Conservation (phyloP, 352 stramenopile species). For the Globisporangium megalacanthum region DNA sequence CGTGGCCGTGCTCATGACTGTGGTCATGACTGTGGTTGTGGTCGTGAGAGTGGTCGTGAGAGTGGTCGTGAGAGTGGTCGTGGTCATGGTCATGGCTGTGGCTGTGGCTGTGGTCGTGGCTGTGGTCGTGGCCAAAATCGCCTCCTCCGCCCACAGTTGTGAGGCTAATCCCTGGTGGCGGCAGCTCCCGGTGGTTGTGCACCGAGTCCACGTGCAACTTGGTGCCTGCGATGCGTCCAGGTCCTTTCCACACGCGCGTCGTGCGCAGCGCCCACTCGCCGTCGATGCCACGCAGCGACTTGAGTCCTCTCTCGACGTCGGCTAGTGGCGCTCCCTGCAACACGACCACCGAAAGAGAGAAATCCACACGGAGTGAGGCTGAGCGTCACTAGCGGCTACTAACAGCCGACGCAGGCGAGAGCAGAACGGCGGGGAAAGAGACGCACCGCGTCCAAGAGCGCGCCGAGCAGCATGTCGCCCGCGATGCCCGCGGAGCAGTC, state of each 20-base stretch:
- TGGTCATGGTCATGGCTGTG: slow-evolving; percentile 5
- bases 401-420: too few species aligned
- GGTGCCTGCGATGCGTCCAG: slow-evolving; percentile 85
- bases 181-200: slow-evolving; percentile 69
- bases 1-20: slow-evolving; percentile 11
- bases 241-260: slow-evolving; percentile 73
- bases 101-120: slow-evolving; percentile 2
- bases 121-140: background rate
- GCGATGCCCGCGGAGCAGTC: slow-evolving; percentile 89
- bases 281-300: slow-evolving; percentile 54
- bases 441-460: slow-evolving; percentile 82
- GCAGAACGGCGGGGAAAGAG: background rate
- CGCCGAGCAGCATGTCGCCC: slow-evolving; percentile 89
- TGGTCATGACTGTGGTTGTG: slow-evolving; percentile 24
- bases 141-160: background rate
- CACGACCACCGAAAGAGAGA: slow-evolving; percentile 6
- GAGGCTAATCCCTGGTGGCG: slow-evolving; percentile 15
- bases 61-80: slow-evolving; percentile 15
- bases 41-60: slow-evolving; percentile 17
- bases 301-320: slow-evolving; percentile 47
- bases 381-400: too few species aligned
- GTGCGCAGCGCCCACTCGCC: slow-evolving; percentile 85
- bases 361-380: background rate
- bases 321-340: slow-evolving; percentile 54
- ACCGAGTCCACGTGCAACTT: slow-evolving; percentile 87